Evolutionary conservation across 495 filamentous ascomycete species (phyloP).

Genomic region (Clavariopsis aquatica): DNA sequence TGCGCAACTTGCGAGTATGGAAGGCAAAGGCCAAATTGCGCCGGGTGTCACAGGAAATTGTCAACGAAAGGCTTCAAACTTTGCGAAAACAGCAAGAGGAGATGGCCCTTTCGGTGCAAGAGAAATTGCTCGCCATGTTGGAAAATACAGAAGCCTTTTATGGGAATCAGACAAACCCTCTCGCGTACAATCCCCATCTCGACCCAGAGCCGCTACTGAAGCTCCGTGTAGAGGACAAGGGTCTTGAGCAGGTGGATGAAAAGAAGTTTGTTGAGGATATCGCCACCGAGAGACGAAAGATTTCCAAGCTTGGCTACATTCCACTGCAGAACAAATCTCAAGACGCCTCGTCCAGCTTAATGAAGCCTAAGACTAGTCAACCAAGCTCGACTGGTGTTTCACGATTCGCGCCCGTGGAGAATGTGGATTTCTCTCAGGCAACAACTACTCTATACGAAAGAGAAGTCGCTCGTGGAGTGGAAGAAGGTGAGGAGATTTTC

Average conservation of each 20-base stretch:
- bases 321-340: slow-evolving; percentile 55
- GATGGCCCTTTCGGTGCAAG: slow-evolving; percentile 63
- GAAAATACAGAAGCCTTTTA: background rate
- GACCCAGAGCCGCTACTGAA: slow-evolving; percentile 75
- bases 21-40: slow-evolving; percentile 88
- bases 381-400: slow-evolving; percentile 55
- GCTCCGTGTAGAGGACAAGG: slow-evolving; percentile 67
- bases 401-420: slow-evolving; percentile 71
- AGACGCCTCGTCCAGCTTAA: slow-evolving; percentile 35
- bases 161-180: background rate
- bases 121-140: slow-evolving; percentile 54
- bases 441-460: slow-evolving; percentile 90
- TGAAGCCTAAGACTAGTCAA: slow-evolving; percentile 40
- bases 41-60: slow-evolving; percentile 75
- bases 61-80: slow-evolving; percentile 68
- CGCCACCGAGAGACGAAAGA: slow-evolving; percentile 62
- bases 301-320: slow-evolving; percentile 69
- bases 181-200: slow-evolving; percentile 40
- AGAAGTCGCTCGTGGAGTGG: slow-evolving; percentile 87
- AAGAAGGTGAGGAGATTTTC: slow-evolving; percentile 96
- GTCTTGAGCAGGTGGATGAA: slow-evolving; percentile 63
- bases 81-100: slow-evolving; percentile 68
- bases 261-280: slow-evolving; percentile 61
- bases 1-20: slow-evolving; percentile 81
- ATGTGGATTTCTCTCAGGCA: slow-evolving; percentile 88